phyloP scores from a whole-genome alignment of 768 basidiomycete species.

The Mycena haematopus region DNA sequence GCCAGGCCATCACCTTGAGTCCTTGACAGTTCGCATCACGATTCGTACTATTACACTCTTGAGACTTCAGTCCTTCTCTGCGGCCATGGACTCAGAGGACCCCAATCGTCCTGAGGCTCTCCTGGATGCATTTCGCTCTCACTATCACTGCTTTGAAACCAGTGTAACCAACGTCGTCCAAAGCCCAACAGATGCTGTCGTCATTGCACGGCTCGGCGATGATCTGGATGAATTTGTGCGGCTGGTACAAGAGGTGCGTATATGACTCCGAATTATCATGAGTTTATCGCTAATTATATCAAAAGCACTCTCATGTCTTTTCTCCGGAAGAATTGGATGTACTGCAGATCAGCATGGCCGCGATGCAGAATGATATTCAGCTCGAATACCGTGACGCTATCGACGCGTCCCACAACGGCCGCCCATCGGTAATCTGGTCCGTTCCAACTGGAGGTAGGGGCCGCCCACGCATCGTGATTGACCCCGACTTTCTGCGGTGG shows the following conservation, averaged over 20 bases:
- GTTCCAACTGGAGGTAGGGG: slow-evolving; percentile 30
- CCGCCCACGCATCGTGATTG: slow-evolving; percentile 36
- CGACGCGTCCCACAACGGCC: slow-evolving; percentile 2
- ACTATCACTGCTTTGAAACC: neutral
- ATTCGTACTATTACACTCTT: no score
- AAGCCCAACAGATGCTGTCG: neutral
- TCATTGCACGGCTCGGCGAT: neutral
- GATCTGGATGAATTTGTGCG: neutral
- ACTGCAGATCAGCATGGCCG: neutral
- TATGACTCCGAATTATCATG: no score
- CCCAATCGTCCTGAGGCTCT: no score
- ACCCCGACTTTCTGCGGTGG: slow-evolving; percentile 32
- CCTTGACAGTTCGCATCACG: no score
- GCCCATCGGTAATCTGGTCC: neutral
- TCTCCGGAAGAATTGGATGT: neutral
- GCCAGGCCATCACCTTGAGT: no score
- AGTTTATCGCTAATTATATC: neutral
- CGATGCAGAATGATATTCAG: slow-evolving; percentile 11
- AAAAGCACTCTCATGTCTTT: neutral
- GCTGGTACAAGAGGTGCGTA: neutral
- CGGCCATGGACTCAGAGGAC: no score
- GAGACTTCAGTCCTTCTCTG: no score
- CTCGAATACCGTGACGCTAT: slow-evolving; percentile 8
- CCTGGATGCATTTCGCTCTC: neutral
- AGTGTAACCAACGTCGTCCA: neutral